Evolutionary conservation across 2,329 filamentous ascomycete genomes (phyloP).

Genomic region (Ceratocystis variospora): DNA sequence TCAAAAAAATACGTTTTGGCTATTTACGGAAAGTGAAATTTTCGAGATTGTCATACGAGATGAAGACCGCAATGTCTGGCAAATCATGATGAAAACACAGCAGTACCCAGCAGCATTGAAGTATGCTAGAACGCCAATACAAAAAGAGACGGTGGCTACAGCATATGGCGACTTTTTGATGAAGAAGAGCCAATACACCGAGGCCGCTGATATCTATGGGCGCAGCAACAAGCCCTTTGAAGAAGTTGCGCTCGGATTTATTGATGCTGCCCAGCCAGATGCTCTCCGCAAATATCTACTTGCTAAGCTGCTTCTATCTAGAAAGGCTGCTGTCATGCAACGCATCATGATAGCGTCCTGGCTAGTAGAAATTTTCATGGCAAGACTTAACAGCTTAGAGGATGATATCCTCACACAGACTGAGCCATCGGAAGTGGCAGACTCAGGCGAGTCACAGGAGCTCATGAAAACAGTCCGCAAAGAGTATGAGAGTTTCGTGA

Average conservation of each 20-base stretch:
- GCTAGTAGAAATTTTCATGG: conserved; percentile 94
- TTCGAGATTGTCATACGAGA: conserved; percentile 86
- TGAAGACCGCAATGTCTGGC: conserved; percentile 88
- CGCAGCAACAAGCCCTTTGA: conserved; percentile 96
- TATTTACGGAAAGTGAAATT: conserved; percentile 82
- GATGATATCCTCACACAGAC: conserved; percentile 85
- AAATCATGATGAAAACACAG: conserved; percentile 73
- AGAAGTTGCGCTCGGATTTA: conserved; percentile 80
- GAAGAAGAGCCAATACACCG: conserved; percentile 63
- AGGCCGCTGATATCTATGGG: conserved; percentile 82
- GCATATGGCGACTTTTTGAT: conserved; percentile 83
- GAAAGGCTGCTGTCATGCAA: conserved; percentile 80
- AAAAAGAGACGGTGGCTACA: conserved; percentile 83
- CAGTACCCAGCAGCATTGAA: conserved; percentile 79
- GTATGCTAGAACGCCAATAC: conserved; percentile 64
- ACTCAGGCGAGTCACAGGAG: conserved; percentile 55
- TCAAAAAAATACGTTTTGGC: conserved; percentile 95
- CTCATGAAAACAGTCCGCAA: conserved; percentile 56
- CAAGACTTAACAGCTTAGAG: conserved; percentile 85
- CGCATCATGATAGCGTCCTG: conserved; percentile 88
- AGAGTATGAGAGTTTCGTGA: conserved; percentile 81
- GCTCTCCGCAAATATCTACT: conserved; percentile 80
- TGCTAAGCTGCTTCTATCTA: conserved; percentile 68
- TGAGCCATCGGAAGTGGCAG: conserved; percentile 51
- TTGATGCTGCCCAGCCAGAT: conserved; percentile 81